Conservation (phyloP, 2,329 filamentous ascomycete species). For the Aspergillus phoenicis region DNA sequence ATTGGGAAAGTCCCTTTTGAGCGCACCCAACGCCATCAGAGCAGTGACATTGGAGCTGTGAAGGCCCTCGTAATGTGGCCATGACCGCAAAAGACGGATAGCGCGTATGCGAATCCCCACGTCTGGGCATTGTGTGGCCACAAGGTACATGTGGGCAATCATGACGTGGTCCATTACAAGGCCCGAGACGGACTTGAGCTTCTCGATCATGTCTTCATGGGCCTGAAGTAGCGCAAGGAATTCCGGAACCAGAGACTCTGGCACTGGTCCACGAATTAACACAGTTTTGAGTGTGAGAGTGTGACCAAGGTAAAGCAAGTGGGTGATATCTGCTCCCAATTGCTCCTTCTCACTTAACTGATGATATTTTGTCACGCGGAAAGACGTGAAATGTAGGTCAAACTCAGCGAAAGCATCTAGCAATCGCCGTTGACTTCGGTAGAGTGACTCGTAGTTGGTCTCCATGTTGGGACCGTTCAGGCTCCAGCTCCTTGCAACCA, state of each 20-base stretch:
- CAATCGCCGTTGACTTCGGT: background rate
- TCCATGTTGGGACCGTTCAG: background rate
- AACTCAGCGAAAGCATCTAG: background rate
- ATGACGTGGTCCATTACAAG: background rate
- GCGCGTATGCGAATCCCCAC: background rate
- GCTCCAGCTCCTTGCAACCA: background rate
- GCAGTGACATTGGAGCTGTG: background rate
- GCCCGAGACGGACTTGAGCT: background rate
- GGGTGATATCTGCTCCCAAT: background rate
- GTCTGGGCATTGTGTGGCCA: background rate
- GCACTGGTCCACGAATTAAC: background rate
- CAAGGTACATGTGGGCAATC: background rate
- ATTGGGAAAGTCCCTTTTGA: background rate
- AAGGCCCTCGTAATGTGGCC: conserved; percentile 9
- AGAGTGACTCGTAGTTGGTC: background rate
- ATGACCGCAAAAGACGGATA: background rate
- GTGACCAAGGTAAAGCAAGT: conserved; percentile 3
- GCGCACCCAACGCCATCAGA: background rate
- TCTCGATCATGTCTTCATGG: background rate
- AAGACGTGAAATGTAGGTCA: background rate
- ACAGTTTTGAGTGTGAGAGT: conserved; percentile 6
- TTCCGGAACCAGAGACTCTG: background rate
- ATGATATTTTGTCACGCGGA: background rate
- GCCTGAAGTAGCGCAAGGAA: background rate
- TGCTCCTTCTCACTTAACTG: background rate